Base-by-base conservation (phyloP, 2,329 filamentous ascomycete genomes). In the Drechslerella dactyloides region DNA sequence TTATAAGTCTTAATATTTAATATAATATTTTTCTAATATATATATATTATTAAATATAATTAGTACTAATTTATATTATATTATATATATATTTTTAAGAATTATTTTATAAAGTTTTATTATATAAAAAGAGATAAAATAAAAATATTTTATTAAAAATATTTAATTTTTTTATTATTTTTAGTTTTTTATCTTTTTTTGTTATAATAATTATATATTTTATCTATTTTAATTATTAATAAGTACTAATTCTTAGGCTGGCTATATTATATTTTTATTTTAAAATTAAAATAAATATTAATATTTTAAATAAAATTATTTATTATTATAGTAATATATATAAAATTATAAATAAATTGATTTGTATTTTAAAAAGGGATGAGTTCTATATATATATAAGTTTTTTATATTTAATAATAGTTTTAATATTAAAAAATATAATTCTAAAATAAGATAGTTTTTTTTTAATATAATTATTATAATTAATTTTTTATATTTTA, bases 271-370 rank as follows among this genome's bases (percentile, higher is more conserved):
- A 37, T 56, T 35, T 15, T 35, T 33, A 35, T 33, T 35, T 56
- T 13, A 35, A 21, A 56, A 21, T 7, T 35, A 19, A 21, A 21
- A 21, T 21, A 30, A 40, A 35, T 35, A 17, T 17, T 15, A 35
- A 37, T 40, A 21, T 21, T 35, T n/a, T 56, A 35, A 35, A 33
- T 35, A 37, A 33, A 30, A 56, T 24, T 37, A 37, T 35, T 5
- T 17, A 35, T 35, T 56, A 17, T 35, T 35, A 56, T 8, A 17
- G 19, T 21, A 27, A 35, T 56, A 35, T 30, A n/a, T n/a, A n/a
- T n/a, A n/a, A 30, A 55, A 13, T 56, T 56, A n/a, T 30, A 56
- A 35, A 35, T n/a, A 56, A 56, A 21, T 21, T 37, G 35, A 40
- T 24, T 37, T 33, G 13, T 35, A 56, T 56, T 56, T 33, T 6